Evolutionary conservation across 148 eudicot genomes (phyloP), one percentile per base, ranked within the genome.

Genomic region (Rhododendron simsii): DNA sequence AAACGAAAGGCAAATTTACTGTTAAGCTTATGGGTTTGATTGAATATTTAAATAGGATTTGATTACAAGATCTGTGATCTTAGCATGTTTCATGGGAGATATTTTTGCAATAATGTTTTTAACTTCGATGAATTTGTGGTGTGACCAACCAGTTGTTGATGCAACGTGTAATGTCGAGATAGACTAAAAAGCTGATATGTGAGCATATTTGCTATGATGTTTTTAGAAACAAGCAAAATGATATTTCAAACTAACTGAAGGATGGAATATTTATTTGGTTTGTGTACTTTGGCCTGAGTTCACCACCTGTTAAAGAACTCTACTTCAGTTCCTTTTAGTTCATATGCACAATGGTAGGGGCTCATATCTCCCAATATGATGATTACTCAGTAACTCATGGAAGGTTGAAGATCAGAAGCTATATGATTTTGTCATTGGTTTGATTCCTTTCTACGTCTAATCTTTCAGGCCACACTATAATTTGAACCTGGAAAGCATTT

Each of bases 401-500:
- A 67, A 48, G 51, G 15, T 47, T 15, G 61, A 15, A 67, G 12
- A 83, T 69, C 20, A 10, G 78, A 37, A 45, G 77, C 47, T 14
- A 39, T 39, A 11, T 12, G 21, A 51, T 30, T 30, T 23, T 82
- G 47, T 28, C 0, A 10, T 30, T 30, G 82, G 71, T 69, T 87
- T 87, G 41, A 89, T 85, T 30, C 75, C 75, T 76, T 7, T n/a
- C 80, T 74, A 71, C 5, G 2, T 81, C 81, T 63, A 83, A 87
- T 13, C 26, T 89, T 89, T 80, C 98, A 97, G 99, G 98, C 92
- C 96, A 57, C 98, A 96, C 88, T 96, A 96, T 89, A 96, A 93
- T 85, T 86, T 96, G 87, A 84, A 92, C 82, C 93, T 96, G 78
- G 90, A 93, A 89, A 94, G 98, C 91, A 93, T 96, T 83, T 88